phyloP scores from a whole-genome alignment of 2,329 filamentous ascomycete genomes.

The Gaeumannomyces sp. region DNA sequence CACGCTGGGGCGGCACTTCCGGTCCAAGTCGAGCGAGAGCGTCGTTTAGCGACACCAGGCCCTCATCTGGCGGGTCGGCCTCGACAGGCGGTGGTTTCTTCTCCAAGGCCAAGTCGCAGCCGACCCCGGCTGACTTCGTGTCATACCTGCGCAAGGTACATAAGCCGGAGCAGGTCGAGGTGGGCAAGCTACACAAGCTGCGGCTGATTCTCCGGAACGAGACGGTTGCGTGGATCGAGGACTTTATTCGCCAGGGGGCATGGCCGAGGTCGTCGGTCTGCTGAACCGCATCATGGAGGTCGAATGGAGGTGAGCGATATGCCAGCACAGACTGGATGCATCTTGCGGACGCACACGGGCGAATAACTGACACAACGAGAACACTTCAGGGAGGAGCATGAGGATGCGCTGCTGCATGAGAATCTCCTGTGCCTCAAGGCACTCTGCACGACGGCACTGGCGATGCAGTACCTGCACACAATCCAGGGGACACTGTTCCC shows the following conservation, averaged over 20 bases:
- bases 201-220: conserved; percentile 86
- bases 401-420: conserved; percentile 88
- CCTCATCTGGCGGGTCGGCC: conserved; percentile 34
- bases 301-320: conserved; percentile 76
- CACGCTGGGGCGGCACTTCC: conserved; percentile 57
- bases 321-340: conserved; percentile 11
- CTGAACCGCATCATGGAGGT: conserved; percentile 90
- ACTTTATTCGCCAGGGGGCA: conserved; percentile 82
- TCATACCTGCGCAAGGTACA: conserved; percentile 74
- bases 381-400: conserved; percentile 74
- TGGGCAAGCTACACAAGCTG: conserved; percentile 93
- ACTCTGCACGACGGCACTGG: conserved; percentile 83
- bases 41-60: conserved; percentile 53
- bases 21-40: conserved; percentile 68
- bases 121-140: conserved; percentile 78
- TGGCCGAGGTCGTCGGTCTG: conserved; percentile 82
- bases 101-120: conserved; percentile 65
- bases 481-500: conserved; percentile 81
- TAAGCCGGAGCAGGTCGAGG: conserved; percentile 77
- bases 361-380: neutral
- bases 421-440: conserved; percentile 89
- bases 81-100: conserved; percentile 40
- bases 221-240: conserved; percentile 90
- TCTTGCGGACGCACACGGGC: neutral
- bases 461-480: conserved; percentile 71